Evolutionary conservation across 495 filamentous ascomycete genomes (phyloP).

Genomic region (Tuber brumale): DNA sequence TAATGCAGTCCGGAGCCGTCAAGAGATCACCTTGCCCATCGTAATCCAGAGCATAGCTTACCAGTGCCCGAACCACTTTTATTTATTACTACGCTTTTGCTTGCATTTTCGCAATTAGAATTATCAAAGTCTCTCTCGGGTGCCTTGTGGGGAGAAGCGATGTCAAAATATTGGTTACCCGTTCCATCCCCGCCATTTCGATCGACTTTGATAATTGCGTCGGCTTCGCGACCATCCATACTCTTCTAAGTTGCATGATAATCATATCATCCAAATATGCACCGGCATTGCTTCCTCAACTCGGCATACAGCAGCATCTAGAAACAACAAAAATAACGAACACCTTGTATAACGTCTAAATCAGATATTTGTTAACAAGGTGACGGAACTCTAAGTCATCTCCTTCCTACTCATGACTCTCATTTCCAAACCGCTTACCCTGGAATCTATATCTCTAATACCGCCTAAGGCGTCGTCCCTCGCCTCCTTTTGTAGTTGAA

Average conservation of each 20-base stretch:
- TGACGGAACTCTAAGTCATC: constrained; percentile 18
- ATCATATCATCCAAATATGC: not conserved
- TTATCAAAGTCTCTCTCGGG: not conserved
- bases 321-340: not conserved
- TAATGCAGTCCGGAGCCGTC: not conserved
- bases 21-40: not conserved
- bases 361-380: not conserved
- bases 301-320: not conserved
- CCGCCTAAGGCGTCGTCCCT: constrained; percentile 40
- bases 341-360: not conserved
- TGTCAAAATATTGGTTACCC: not conserved
- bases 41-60: not conserved
- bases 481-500: constrained; percentile 59
- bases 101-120: not conserved
- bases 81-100: not conserved
- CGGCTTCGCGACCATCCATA: not conserved
- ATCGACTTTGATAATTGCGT: not conserved
- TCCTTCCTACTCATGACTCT: constrained; percentile 36
- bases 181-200: not conserved
- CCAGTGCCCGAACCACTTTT: not conserved
- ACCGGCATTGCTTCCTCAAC: not conserved
- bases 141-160: not conserved
- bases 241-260: not conserved
- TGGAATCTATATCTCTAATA: constrained; percentile 34
- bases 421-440: constrained; percentile 25